Evolutionary conservation across 2,329 filamentous ascomycete species (phyloP), one percentile per base, ranked within the genome.

Genomic region (Orbilia brochopaga): DNA sequence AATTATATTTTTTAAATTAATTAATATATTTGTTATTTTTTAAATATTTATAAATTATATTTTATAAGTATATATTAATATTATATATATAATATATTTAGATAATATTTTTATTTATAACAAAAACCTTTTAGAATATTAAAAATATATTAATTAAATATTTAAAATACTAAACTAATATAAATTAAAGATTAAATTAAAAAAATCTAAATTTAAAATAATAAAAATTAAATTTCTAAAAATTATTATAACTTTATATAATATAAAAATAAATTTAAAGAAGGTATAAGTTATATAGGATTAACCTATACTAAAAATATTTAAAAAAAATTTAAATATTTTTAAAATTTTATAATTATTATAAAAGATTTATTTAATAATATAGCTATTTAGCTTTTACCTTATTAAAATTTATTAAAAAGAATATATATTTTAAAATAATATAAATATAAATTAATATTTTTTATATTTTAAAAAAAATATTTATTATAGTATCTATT

Each of bases 51-150:
- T 67, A 19, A 61, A 73, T 23, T 17, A 61, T 15, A 19, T 58
- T 13, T 42, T 67, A 27, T 17, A 21, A 3, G 30, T 27, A 42
- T 54, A 37, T 46, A 24, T 54, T 27, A 44, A 73, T 35, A 30
- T 24, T 24, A 59, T 67, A 42, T 52, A 32, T 44, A 62, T 50
- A 24, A 35, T 60, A 5, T 73, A 73, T 35, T 48, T 73, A 46
- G 32, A 73, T 48, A 32, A 73, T 60, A 73, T 61, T n/a, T 44
- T 67, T 24, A 61, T 61, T 8, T 67, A 44, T 48, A 52, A 17
- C 19, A 52, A 59, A 24, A 40, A 53, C 17, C 15, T 21, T 23
- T 19, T 40, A 50, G 32, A 40, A 27, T 53, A n/a, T n/a, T 58
- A 51, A 24, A 7, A 62, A 61, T 32, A 35, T 54, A 23, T 62